Conservation (phyloP, 345 rosid species). For the Citrus inodora region DNA sequence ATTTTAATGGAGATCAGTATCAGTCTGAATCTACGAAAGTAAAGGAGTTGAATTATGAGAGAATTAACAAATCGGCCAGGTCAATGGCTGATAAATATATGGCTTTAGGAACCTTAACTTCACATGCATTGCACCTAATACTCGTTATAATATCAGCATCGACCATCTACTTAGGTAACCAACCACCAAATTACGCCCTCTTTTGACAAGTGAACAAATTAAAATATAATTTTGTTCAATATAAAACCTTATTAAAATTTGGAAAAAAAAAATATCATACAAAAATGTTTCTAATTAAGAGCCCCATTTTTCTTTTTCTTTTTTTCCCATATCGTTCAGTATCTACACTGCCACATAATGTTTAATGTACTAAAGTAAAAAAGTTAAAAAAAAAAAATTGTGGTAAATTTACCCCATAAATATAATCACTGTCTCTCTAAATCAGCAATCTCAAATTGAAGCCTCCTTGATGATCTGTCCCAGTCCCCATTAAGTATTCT, state of each 20-base stretch:
- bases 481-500: constrained; percentile 40
- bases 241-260: not conserved
- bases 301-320: no score
- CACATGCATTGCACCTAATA: constrained; percentile 18
- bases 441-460: constrained; percentile 31
- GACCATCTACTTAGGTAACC: constrained; percentile 10
- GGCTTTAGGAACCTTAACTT: not conserved
- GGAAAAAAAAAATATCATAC: not conserved
- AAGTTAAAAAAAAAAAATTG: no score
- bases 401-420: no score
- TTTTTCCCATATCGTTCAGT: no score
- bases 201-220: not conserved
- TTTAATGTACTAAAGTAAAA: no score
- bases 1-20: not conserved
- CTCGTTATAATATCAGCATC: not conserved
- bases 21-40: not conserved
- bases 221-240: not conserved
- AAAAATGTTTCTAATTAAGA: no score
- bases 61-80: not conserved
- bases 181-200: not conserved
- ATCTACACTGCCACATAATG: no score
- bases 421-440: constrained; percentile 37
- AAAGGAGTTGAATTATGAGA: not conserved
- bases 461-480: constrained; percentile 47
- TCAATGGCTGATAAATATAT: not conserved